Evolutionary conservation across 164 flowering plant genomes (phyloP), one percentile per base, ranked within the genome.

Genomic region (Dillenia suffruticosa): DNA sequence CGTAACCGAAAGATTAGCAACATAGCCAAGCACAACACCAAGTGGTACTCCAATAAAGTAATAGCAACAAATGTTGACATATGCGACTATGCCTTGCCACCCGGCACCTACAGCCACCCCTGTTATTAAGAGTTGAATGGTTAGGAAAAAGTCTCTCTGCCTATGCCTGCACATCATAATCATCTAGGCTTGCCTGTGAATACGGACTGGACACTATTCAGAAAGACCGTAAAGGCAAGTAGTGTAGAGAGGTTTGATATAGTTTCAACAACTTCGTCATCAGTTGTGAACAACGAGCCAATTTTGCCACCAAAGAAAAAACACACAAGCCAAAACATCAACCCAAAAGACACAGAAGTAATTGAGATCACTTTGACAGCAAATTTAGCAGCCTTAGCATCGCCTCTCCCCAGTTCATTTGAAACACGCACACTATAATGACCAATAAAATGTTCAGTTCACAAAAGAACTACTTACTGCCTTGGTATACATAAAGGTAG

Each of bases 21-120:
- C 67, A 58, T 70, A 81, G 32, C 66, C 82, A 8, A 81, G 81
- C 40, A 78, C 11, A 59, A 62, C 58, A 51, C 85, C 85, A 12
- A 75, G 26, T 3, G 85, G 85, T 9, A 78, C 15, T 40, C 85
- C 85, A 50, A 81, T 62, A 0, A 69, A 15, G 46, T 81, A 79
- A 53, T 71, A 79, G 58, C 69, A 69, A 46, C 59, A 51, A 0
- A 79, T 9, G 54, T 79, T 79, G 5, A 77, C 63, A 66, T 64
- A 56, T 6, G 80, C 86, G 3, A 77, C 83, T 3, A 49, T 59
- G 15, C 66, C 44, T 58, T 82, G 83, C 66, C 70, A 32, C 0
- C 85, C 92, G 19, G 83, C 76, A 43, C 88, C 92, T 12, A 84
- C 51, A 51, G 88, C 85, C 19, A 81, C 84, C 12, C 92, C 92